Base-by-base conservation (phyloP, 1,284 basidiomycete genomes). In the Melampsora abietis-canadensis region DNA sequence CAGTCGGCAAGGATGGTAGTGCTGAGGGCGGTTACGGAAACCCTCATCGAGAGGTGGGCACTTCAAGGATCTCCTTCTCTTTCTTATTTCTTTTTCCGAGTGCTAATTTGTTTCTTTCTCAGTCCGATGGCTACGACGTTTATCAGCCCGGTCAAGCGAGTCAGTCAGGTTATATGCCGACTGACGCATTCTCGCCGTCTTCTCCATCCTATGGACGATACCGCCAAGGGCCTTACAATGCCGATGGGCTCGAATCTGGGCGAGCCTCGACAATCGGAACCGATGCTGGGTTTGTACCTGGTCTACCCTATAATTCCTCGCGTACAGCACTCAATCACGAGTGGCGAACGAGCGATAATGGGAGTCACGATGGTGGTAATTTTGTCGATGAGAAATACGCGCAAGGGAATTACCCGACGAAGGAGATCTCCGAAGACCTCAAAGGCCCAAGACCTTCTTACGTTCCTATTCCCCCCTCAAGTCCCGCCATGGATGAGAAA, bases 271-370 rank as follows among this genome's bases (percentile, higher is more conserved):
- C 79, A 34, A 80, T 81, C 64, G 80, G 80, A 24, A 81, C 80
- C 46, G 79, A 81, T 69, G 76, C 78, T 73, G 66, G 75, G 65
- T 73, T 66, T 46, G 34, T 46, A 30, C 40, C 68, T 54, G 76
- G 76, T 63, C 76, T 80, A 34, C 80, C 79, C 21, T 78, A 78
- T 37, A 67, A 62, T 76, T 80, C 79, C 54, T 81, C 80, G 15
- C 79, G 80, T 48, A 79, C 79, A 59, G 80, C 80, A 2, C 77
- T 81, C 64, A 81, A 81, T 78, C 72, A 79, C 62, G 80, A 81
- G 59, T 81, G 80, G 80, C 78, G 80, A 51, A 77, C 78, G 66
- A 80, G 78, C 19, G 77, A 76, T 48, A 74, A 75, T 76, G 79
- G 77, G 66, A 80, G 76, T 66, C 70, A 81, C 47, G 80, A 78